Percentiles rank a stretch among this genome's conserved stretches.
These are phyloP conservation scores for Mycena belliarum DNA, from an alignment of 768 basidiomycete species.

Conservation along the genomic window DNA sequence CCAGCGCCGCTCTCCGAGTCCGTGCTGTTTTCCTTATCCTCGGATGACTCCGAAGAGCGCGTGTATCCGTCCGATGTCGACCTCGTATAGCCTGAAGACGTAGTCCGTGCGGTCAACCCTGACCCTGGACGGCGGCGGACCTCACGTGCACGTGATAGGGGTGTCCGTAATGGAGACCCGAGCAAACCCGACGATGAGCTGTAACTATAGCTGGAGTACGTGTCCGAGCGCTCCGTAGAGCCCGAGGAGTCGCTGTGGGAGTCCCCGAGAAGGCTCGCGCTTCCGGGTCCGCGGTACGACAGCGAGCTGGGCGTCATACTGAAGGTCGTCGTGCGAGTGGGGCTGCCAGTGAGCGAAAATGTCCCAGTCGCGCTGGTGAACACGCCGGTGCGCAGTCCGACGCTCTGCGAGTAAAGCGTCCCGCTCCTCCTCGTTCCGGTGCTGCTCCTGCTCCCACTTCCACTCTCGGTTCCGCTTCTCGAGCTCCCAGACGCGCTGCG, in stretches of 20 bases:
- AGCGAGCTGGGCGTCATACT: constrained; percentile 14
- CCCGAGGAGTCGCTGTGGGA: constrained; percentile 28
- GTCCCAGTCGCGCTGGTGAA: constrained; percentile 7
- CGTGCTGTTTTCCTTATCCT: constrained; percentile 20
- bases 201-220: constrained; percentile 18
- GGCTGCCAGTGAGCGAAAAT: constrained; percentile 37
- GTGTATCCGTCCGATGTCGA: constrained; percentile 1
- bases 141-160: constrained; percentile 15
- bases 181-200: constrained; percentile 1
- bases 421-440: constrained; percentile 1
- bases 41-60: constrained; percentile 4
- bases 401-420: constrained; percentile 18
- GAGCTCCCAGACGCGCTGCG: neutral
- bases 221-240: constrained; percentile 38
- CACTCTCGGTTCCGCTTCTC: neutral
- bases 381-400: constrained; percentile 19
- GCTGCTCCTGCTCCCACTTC: neutral
- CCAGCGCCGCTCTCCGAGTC: neutral
- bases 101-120: constrained; percentile 44
- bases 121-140: constrained; percentile 32
- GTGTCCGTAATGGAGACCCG: neutral
- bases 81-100: constrained; percentile 47
- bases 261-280: constrained; percentile 18
- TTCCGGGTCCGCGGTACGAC: constrained; percentile 19
- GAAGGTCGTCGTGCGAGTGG: constrained; percentile 37